Conservation (phyloP, 768 basidiomycete genomes). For the Cyclocybe cylindracea region DNA sequence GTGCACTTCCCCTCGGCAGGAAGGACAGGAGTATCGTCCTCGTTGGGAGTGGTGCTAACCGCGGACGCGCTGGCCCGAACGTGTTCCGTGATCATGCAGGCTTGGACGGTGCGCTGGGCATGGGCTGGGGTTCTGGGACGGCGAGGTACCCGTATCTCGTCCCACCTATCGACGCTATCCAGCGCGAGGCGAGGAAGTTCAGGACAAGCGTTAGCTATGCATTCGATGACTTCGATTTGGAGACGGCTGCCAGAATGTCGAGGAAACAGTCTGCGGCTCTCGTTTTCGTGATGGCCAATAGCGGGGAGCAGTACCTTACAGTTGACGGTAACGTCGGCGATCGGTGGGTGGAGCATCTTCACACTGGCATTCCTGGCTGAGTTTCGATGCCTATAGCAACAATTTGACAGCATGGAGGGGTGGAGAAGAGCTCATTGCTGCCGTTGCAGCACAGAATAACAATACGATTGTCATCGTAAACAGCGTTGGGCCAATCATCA, state of each 20-base stretch:
- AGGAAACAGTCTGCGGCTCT: slow-evolving; percentile 61
- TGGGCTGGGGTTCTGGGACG: slow-evolving; percentile 94
- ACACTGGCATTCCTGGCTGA: neutral
- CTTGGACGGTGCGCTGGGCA: slow-evolving; percentile 72
- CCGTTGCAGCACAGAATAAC: slow-evolving; percentile 61
- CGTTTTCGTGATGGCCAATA: slow-evolving; percentile 82
- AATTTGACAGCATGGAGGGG: slow-evolving; percentile 42
- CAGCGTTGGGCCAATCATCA: slow-evolving; percentile 54
- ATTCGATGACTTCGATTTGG: slow-evolving; percentile 68
- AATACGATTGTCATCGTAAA: slow-evolving; percentile 73
- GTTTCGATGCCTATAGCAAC: slow-evolving; percentile 7
- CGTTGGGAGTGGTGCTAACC: slow-evolving; percentile 67
- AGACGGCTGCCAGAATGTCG: slow-evolving; percentile 46
- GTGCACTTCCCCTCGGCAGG: slow-evolving; percentile 52
- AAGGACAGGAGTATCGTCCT: slow-evolving; percentile 53
- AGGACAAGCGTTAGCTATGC: slow-evolving; percentile 67
- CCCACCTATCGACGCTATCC: slow-evolving; percentile 84
- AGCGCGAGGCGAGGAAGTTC: slow-evolving; percentile 66
- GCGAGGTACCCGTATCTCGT: slow-evolving; percentile 78
- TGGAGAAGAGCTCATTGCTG: slow-evolving; percentile 66
- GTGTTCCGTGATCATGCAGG: slow-evolving; percentile 63
- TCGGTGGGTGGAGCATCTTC: slow-evolving; percentile 35
- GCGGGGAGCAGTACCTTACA: slow-evolving; percentile 81
- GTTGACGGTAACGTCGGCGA: slow-evolving; percentile 83
- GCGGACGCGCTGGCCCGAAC: slow-evolving; percentile 68